A percentile compares a stretch with the other conserved stretches of the same genome.
Conservation (phyloP, 2,329 filamentous ascomycete genomes). For the Sporothrix sp. region DNA sequence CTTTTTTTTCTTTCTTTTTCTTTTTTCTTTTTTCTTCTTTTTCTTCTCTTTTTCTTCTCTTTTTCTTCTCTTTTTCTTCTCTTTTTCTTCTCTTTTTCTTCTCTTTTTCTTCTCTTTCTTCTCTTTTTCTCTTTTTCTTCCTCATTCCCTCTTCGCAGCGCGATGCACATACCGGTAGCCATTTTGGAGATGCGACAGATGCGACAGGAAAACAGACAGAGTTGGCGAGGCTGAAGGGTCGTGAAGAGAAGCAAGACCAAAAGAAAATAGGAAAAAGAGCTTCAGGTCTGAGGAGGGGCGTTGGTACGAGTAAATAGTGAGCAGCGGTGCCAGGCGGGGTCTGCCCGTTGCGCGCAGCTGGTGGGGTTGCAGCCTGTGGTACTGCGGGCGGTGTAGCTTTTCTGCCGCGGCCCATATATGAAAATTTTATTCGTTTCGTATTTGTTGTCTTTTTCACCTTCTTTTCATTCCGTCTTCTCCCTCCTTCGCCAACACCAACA, state of each 20-base stretch:
- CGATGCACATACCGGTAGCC: neutral
- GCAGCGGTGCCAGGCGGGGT: neutral
- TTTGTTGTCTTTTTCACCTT: too few species aligned
- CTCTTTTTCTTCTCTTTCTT: neutral
- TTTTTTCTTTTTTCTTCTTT: neutral
- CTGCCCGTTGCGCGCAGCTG: neutral
- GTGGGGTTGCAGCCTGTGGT: too few species aligned
- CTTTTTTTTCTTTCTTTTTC: too few species aligned
- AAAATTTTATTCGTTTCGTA: too few species aligned
- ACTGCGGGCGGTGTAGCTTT: constrained; percentile 8
- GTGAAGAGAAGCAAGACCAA: too few species aligned
- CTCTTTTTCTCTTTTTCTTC: neutral
- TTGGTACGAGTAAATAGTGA: too few species aligned
- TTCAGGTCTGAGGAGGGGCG: neutral
- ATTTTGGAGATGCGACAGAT: constrained; percentile 4
- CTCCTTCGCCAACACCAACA: neutral
- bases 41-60: neutral
- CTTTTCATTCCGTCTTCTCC: neutral
- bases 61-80: neutral
- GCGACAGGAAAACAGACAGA: too few species aligned
- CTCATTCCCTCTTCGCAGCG: too few species aligned
- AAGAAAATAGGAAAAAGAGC: too few species aligned
- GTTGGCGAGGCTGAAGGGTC: too few species aligned
- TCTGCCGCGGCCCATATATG: constrained; percentile 7
- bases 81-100: neutral